Evolutionary conservation across 148 eudicot species (phyloP).

Genomic region (Rheum nobile): DNA sequence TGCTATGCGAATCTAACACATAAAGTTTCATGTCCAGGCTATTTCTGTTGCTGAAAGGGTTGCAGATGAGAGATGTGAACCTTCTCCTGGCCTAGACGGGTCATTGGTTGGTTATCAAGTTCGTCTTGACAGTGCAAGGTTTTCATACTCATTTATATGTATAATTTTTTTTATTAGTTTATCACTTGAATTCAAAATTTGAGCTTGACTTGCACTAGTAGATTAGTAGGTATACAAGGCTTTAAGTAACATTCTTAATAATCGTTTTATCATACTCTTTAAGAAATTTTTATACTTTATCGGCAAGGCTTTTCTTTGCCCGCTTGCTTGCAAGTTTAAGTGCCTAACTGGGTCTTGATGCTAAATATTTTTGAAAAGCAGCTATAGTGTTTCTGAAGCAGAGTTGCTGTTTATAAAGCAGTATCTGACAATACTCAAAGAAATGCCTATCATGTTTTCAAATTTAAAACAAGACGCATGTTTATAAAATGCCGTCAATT

Average conservation of each 20-base stretch:
- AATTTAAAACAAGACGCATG: background rate
- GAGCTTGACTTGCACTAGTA: background rate
- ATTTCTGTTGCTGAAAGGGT: conserved; percentile 98
- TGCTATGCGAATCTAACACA: background rate
- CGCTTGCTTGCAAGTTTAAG: background rate
- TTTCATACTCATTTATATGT: conserved; percentile 8
- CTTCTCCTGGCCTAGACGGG: conserved; percentile 70
- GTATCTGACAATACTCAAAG: background rate
- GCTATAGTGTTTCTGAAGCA: background rate
- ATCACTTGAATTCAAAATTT: background rate
- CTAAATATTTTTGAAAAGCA: background rate
- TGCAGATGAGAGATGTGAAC: conserved; percentile 94
- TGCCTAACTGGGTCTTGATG: background rate
- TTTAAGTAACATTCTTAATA: background rate
- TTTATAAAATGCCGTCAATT: background rate
- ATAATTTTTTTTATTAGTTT: background rate
- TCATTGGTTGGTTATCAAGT: conserved; percentile 99
- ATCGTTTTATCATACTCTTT: background rate
- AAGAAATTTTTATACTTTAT: background rate
- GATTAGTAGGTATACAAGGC: background rate
- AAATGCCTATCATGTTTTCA: background rate
- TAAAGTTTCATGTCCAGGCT: conserved; percentile 39
- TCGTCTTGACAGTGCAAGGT: conserved; percentile 98
- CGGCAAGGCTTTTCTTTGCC: background rate
- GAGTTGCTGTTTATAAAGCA: background rate